Evolutionary conservation across 768 basidiomycete species (phyloP), one percentile per base, ranked within the genome.

Genomic region (Nidularia pulvinata): DNA sequence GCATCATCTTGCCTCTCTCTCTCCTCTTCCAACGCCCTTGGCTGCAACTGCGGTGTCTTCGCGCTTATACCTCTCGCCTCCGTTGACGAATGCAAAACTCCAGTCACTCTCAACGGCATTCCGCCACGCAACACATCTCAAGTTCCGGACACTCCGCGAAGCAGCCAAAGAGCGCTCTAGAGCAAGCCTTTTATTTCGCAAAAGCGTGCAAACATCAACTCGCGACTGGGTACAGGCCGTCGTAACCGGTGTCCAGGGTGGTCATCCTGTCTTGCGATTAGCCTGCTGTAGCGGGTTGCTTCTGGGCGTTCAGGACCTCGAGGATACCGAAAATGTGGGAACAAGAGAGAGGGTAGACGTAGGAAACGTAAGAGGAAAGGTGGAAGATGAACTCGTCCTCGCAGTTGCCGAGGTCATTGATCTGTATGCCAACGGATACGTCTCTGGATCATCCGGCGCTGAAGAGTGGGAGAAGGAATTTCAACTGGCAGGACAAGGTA

Each of bases 321-420:
- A 70, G 58, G 60, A 64, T 16, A 69, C 61, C 5, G 65, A 58
- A 52, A 65, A 56, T 49, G 16, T 2, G 13, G 60, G 62, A 37
- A 59, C 52, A 52, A 57, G 57, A 48, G 57, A 62, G 53, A 51
- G 64, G 48, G 44, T 69, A 50, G 56, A 68, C 45, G 50, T 66
- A 25, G 60, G 63, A 11, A 62, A 63, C n/a, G 65, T 67, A 7
- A 74, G 77, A 45, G 68, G 70, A 4, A 63, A 61, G 43, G 77
- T 86, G 7, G 86, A 92, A 65, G 80, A 87, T 51, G 86, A 89
- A 60, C 64, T 83, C 25, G 72, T 91, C 33, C 72, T 93, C 30
- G 81, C 87, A 3, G 72, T 91, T 30, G 89, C 91, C 6, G 89
- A 91, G 62, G 79, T 88, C 22, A 80, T 91, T 65, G 89, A 91